These are phyloP conservation scores for Gossypium herbaceum DNA, from an alignment of 345 rosid genomes.

Conservation along the genomic window DNA sequence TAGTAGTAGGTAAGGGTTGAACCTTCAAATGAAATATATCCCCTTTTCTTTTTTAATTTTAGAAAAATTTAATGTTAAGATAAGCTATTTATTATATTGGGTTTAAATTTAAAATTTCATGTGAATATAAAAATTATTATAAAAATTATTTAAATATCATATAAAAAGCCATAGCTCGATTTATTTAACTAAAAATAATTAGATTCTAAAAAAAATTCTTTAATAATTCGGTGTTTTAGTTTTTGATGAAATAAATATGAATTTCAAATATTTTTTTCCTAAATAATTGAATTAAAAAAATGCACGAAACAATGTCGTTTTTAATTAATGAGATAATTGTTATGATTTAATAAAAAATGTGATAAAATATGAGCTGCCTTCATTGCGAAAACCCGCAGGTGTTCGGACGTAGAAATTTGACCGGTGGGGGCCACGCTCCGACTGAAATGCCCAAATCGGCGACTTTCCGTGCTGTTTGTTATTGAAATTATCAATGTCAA, in stretches of 20 bases:
- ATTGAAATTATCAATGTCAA: neutral
- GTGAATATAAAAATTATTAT: neutral
- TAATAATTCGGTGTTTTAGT: too few species aligned
- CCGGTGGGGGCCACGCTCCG: constrained; percentile 11
- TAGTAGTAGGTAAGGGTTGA: neutral
- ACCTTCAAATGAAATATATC: neutral
- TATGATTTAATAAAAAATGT: neutral
- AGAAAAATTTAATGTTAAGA: too few species aligned
- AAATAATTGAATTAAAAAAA: neutral
- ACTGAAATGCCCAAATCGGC: neutral
- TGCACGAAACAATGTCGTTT: neutral
- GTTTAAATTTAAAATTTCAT: too few species aligned
- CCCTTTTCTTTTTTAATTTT: neutral
- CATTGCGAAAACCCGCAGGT: constrained; percentile 10
- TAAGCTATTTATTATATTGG: too few species aligned
- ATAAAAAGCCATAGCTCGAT: too few species aligned
- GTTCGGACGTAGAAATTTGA: constrained; percentile 12
- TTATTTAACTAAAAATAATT: too few species aligned
- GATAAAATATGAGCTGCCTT: neutral
- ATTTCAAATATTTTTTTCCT: neutral
- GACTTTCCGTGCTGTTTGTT: neutral
- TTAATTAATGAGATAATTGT: neutral
- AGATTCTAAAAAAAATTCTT: too few species aligned
- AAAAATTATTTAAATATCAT: neutral
- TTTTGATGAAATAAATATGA: too few species aligned